Conservation (phyloP, 1,284 basidiomycete species). For the Papiliotrema fonsecae region DNA sequence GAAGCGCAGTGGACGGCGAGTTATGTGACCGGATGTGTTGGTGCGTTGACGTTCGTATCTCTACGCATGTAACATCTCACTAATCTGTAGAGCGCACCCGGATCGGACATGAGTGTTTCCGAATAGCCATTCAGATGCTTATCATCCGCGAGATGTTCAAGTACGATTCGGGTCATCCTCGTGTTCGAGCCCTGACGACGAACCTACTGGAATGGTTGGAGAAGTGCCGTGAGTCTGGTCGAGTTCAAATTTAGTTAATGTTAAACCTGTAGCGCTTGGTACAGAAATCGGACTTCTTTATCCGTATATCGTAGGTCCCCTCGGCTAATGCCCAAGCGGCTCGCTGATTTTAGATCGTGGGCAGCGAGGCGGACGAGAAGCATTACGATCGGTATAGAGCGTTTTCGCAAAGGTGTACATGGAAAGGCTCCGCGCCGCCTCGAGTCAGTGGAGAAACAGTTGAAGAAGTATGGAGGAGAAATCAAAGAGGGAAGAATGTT, state of each 20-base stretch:
- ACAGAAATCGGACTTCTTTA: not conserved
- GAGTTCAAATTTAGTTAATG: not conserved
- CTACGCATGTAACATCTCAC: not conserved
- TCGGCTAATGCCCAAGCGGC: too few species aligned
- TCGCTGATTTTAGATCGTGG: not conserved
- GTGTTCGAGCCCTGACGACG: not conserved
- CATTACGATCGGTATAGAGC: not conserved
- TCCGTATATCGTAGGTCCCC: not conserved
- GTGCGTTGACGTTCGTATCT: not conserved
- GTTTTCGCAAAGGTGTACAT: not conserved
- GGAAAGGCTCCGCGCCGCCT: not conserved
- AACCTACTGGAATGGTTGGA: not conserved
- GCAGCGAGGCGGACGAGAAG: not conserved
- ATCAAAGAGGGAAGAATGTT: not conserved
- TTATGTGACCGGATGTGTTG: not conserved
- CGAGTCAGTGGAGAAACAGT: not conserved
- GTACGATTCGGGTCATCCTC: not conserved
- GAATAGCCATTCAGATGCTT: not conserved
- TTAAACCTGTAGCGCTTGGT: not conserved
- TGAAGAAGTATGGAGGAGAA: not conserved
- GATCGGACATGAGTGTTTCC: conserved; percentile 1
- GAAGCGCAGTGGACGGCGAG: not conserved
- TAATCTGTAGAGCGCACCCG: not conserved
- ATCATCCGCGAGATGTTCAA: conserved; percentile 1
- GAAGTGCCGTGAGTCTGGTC: not conserved